Base-by-base conservation (phyloP, 345 rosid species). In the Camelina neglecta region DNA sequence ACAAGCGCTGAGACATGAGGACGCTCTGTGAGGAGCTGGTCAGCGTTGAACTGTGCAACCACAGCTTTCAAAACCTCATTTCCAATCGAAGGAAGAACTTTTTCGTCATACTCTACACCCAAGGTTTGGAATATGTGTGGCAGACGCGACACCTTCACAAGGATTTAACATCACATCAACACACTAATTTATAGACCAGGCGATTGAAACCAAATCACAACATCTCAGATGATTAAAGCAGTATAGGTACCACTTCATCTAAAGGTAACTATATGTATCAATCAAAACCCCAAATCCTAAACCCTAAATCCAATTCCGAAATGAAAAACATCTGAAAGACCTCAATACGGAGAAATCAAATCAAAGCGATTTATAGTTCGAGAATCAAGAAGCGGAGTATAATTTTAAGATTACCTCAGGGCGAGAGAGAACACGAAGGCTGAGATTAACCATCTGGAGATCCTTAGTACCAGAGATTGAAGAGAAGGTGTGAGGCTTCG, bases 81-180 rank as follows among this genome's bases (percentile, higher is more conserved):
- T 21, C 99, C 99, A 35, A 96, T 96, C 0, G 99, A 96, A 15
- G 99, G 99, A n/a, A 96, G 94, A 69, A 96, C 98, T 83, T 93
- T 96, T 77, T 96, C 97, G 60, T 96, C 97, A 49, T 93, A 96
- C 84, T 96, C 99, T 7, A 96, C 84, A 66, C 99, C 99, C 81
- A 96, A 88, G 44, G 83, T 87, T 83, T 93, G 91, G 83, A 87
- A 96, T 24, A 96, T 96, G 72, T 84, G 73, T 1, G 99, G 98
- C 36, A 96, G 85, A 24, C 86, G 85, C 11, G 85, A 4, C 18
- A 85, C 96, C 99, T 96, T 44, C 8, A 15, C 8, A 12, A 41
- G 8, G 1, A 70, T 29, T 26, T 9, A 21, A 44, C 65, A 62
- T 23, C 75, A 56, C 39, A 71, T 26, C 41, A 65, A 44, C 64